Evolutionary conservation across 441 rosid species (phyloP).

Genomic region (Euphorbia celastroides): DNA sequence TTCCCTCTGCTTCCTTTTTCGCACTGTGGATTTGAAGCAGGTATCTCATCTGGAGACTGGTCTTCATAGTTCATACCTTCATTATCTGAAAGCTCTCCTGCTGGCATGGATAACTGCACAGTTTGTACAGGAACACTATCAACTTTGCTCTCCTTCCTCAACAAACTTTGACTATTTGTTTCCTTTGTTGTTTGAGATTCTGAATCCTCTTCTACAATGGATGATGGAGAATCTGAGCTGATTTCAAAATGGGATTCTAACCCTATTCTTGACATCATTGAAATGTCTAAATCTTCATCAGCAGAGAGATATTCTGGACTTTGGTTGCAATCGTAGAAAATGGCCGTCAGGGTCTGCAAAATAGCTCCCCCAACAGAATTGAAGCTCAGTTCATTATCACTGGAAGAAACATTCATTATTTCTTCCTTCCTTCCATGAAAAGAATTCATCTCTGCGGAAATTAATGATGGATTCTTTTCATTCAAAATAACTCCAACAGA

Average conservation of each 20-base stretch:
- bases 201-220: constrained; percentile 9
- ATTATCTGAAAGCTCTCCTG: constrained; percentile 13
- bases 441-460: constrained; percentile 21
- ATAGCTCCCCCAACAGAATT: background rate
- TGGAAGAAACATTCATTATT: no score
- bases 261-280: constrained; percentile 11
- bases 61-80: constrained; percentile 26
- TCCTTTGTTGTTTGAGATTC: constrained; percentile 15
- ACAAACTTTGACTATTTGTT: constrained; percentile 14
- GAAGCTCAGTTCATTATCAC: no score
- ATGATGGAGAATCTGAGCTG: constrained; percentile 15
- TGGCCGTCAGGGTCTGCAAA: constrained; percentile 17
- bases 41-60: constrained; percentile 12
- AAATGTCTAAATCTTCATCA: constrained; percentile 21
- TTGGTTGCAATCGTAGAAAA: constrained; percentile 21
- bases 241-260: constrained; percentile 1
- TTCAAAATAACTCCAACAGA: constrained; percentile 23
- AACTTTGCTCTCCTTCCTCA: constrained; percentile 14
- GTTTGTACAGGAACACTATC: constrained; percentile 15
- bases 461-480: constrained; percentile 29
- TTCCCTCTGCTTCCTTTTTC: constrained; percentile 26
- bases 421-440: constrained; percentile 5
- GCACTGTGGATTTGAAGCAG: constrained; percentile 12
- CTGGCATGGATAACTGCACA: constrained; percentile 17
- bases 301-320: constrained; percentile 17